Percentiles rank a stretch among this genome's conserved stretches.
These are phyloP conservation scores for Leccinum truebloodii DNA, from an alignment of 768 basidiomycete species.

Conservation along the genomic window DNA sequence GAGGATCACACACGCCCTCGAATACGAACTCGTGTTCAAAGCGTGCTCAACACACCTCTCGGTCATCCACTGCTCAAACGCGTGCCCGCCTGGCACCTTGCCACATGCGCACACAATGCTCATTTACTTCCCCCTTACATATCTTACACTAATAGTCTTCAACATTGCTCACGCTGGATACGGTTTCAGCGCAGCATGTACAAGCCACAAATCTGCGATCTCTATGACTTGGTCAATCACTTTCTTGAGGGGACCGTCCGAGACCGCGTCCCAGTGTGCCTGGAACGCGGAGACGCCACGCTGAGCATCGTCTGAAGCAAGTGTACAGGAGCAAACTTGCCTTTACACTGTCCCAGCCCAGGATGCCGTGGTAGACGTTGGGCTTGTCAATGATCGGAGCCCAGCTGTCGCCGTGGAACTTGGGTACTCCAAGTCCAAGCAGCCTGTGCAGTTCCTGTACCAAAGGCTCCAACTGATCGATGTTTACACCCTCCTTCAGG, in stretches of 20 bases:
- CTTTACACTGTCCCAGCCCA: conserved; percentile 40
- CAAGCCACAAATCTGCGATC: conserved; percentile 33
- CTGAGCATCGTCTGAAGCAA: not conserved
- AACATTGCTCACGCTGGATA: conserved; percentile 6
- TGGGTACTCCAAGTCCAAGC: conserved; percentile 19
- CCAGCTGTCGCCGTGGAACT: conserved; percentile 34
- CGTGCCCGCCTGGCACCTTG: conserved; percentile 14
- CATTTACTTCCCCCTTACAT: not conserved
- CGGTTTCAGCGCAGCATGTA: conserved; percentile 29
- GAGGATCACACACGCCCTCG: conserved; percentile 36
- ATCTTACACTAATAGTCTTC: not conserved
- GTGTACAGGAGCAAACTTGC: conserved; percentile 17
- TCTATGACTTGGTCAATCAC: conserved; percentile 28
- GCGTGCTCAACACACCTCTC: conserved; percentile 29
- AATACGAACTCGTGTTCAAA: conserved; percentile 31
- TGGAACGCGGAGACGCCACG: conserved; percentile 10
- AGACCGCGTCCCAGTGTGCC: conserved; percentile 39
- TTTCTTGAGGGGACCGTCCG: conserved; percentile 26
- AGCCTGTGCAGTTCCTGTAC: conserved; percentile 23
- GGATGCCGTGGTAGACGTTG: conserved; percentile 28
- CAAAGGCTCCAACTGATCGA: conserved; percentile 23
- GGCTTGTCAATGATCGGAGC: conserved; percentile 21
- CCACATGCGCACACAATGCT: conserved; percentile 3
- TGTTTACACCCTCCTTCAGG: conserved; percentile 24
- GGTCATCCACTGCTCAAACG: conserved; percentile 3